Conservation (phyloP, 2,329 filamentous ascomycete species). For the Pseudogymnoascus sp. region DNA sequence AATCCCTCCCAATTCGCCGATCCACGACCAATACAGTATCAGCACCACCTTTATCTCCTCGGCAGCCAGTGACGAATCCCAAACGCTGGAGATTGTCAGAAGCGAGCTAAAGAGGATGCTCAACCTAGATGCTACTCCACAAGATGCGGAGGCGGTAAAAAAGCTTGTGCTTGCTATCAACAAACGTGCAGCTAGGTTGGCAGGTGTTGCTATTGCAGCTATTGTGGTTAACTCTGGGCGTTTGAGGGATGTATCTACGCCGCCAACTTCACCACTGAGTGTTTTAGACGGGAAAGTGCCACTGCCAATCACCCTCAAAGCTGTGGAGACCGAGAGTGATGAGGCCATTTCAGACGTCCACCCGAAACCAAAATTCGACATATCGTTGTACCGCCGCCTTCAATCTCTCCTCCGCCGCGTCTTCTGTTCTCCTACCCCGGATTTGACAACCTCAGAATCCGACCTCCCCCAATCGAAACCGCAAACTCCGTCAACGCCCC, state of each 20-base stretch:
- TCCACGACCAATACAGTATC: slow-evolving; percentile 78
- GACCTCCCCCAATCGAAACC: neutral
- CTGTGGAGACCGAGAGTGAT: neutral
- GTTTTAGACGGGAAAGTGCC: slow-evolving; percentile 12
- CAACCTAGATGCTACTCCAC: slow-evolving; percentile 64
- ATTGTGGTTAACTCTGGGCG: slow-evolving; percentile 70
- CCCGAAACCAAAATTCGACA: neutral
- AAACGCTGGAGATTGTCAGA: slow-evolving; percentile 63
- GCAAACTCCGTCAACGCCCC: neutral
- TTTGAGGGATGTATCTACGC: slow-evolving; percentile 61
- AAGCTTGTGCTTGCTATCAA: slow-evolving; percentile 74
- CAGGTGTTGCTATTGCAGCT: slow-evolving; percentile 79
- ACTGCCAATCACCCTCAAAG: slow-evolving; percentile 17
- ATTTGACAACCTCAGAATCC: neutral
- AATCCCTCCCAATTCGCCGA: slow-evolving; percentile 53
- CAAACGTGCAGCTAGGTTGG: slow-evolving; percentile 77
- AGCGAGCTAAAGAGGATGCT: slow-evolving; percentile 70
- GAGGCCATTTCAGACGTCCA: neutral
- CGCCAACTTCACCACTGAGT: slow-evolving; percentile 23
- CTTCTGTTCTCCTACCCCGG: neutral
- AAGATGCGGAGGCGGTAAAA: slow-evolving; percentile 86
- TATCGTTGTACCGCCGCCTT: neutral
- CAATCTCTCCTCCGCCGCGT: neutral
- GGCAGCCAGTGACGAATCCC: slow-evolving; percentile 69
- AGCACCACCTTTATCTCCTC: slow-evolving; percentile 87